These are phyloP conservation scores for Amanita muscaria DNA, from an alignment of 768 basidiomycete genomes.

Conservation along the genomic window DNA sequence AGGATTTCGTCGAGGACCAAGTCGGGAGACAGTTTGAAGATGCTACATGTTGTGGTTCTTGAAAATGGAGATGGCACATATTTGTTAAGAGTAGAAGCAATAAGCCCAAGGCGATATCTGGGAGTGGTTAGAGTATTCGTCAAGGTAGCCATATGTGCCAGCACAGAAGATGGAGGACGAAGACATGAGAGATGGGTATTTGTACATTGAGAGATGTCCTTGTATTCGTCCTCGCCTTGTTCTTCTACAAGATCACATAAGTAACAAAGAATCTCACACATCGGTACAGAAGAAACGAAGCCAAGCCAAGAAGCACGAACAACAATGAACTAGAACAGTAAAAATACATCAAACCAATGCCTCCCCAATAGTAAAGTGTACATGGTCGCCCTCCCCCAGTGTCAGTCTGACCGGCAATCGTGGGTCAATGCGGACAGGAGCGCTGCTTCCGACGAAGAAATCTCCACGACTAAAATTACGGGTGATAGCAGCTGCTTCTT, in stretches of 20 bases:
- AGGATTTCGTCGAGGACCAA: conserved; percentile 37
- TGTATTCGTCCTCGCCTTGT: conserved; percentile 1
- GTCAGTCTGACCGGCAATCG: conserved; percentile 72
- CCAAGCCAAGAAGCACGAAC: conserved; percentile 5
- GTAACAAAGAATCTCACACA: not conserved
- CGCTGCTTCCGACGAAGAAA: conserved; percentile 74
- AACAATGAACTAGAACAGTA: conserved; percentile 1
- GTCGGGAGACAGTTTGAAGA: conserved; percentile 29
- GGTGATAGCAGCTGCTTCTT: conserved; percentile 77
- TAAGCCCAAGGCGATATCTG: not conserved
- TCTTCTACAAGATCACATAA: not conserved
- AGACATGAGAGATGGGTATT: not conserved
- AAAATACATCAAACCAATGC: conserved; percentile 24
- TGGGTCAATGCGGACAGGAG: conserved; percentile 77
- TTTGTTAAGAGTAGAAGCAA: conserved; percentile 12
- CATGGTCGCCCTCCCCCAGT: conserved; percentile 75
- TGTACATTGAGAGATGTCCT: not conserved
- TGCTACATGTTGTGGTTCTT: conserved; percentile 13
- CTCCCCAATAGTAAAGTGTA: conserved; percentile 52
- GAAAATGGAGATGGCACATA: conserved; percentile 16
- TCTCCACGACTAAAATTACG: conserved; percentile 76
- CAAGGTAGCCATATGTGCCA: not conserved
- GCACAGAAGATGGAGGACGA: not conserved
- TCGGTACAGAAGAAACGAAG: conserved; percentile 2
- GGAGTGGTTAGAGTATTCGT: not conserved